A percentile compares a stretch with the other conserved stretches of the same genome.
These are phyloP conservation scores for Plantago major DNA, from an alignment of 257 asterid genomes.

Conservation along the genomic window DNA sequence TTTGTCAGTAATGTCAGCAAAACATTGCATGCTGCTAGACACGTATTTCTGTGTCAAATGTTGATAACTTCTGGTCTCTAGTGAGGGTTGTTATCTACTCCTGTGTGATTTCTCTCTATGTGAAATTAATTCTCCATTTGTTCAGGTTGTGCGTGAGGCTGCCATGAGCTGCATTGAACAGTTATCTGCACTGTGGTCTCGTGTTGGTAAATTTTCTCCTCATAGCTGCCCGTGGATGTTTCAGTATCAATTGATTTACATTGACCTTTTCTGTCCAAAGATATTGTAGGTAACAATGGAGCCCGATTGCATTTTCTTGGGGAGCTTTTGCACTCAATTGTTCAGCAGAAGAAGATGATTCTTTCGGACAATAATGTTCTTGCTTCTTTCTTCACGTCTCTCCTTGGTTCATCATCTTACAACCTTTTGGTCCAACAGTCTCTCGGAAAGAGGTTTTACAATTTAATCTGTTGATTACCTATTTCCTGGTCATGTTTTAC, in stretches of 20 bases:
- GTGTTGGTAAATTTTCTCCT: constrained; percentile 23
- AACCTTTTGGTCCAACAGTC: constrained; percentile 57
- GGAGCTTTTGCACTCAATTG: constrained; percentile 53
- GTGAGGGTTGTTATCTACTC: no score
- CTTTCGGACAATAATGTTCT: constrained; percentile 67
- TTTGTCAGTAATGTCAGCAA: not conserved
- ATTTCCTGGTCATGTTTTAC: constrained; percentile 3
- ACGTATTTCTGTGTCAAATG: no score
- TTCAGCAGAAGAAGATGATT: constrained; percentile 70
- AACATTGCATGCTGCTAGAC: no score
- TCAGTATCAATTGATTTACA: constrained; percentile 1
- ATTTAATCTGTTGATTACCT: constrained; percentile 10
- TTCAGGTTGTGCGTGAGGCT: constrained; percentile 58
- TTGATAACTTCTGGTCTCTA: no score
- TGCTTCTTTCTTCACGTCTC: constrained; percentile 51
- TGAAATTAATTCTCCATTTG: constrained; percentile 10
- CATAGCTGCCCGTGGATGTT: not conserved
- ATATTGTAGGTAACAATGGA: constrained; percentile 49
- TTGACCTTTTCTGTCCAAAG: constrained; percentile 20
- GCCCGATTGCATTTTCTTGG: constrained; percentile 52
- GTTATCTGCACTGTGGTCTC: constrained; percentile 42
- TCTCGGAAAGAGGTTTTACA: constrained; percentile 54
- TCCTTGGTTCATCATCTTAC: constrained; percentile 55
- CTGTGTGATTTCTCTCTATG: not conserved
- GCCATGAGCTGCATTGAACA: constrained; percentile 75